A percentile compares a stretch with the other conserved stretches of the same genome.
phyloP scores from a whole-genome alignment of 164 flowering plant species.

The Vitis amurensis region DNA sequence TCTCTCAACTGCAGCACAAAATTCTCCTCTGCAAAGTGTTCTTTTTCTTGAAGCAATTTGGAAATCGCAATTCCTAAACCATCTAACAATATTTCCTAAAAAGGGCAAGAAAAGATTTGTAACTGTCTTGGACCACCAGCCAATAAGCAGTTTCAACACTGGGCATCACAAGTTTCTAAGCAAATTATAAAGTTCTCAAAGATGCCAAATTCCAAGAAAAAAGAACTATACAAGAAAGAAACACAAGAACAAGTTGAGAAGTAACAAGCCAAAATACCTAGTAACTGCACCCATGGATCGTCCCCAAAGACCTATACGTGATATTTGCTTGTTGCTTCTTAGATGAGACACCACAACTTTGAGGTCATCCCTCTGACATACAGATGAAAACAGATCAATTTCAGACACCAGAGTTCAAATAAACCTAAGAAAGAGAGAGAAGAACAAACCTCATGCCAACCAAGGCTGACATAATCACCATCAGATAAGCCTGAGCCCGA shows the following conservation, averaged over 20 bases:
- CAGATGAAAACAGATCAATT: conserved; percentile 9
- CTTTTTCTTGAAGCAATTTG: no score
- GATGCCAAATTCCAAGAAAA: not conserved
- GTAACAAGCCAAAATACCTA: conserved; percentile 43
- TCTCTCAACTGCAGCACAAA: no score
- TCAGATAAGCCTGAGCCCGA: conserved; percentile 96
- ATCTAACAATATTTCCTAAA: no score
- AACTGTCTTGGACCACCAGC: not conserved
- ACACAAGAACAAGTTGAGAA: not conserved
- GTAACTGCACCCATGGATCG: conserved; percentile 99
- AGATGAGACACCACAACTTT: conserved; percentile 69
- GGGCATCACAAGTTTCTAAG: not conserved
- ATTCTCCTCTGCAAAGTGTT: no score
- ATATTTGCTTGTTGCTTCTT: conserved; percentile 62
- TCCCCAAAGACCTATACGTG: conserved; percentile 95
- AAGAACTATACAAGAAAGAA: not conserved
- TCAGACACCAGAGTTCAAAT: not conserved
- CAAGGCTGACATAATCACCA: conserved; percentile 93
- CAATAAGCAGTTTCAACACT: not conserved
- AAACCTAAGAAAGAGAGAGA: not conserved
- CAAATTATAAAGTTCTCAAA: not conserved
- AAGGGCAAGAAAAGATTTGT: no score
- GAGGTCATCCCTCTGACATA: conserved; percentile 81
- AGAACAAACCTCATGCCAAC: conserved; percentile 90
- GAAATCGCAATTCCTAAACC: no score